phyloP scores from a whole-genome alignment of 805 yeast species.

The Tetrapisispora namnaoensis region DNA sequence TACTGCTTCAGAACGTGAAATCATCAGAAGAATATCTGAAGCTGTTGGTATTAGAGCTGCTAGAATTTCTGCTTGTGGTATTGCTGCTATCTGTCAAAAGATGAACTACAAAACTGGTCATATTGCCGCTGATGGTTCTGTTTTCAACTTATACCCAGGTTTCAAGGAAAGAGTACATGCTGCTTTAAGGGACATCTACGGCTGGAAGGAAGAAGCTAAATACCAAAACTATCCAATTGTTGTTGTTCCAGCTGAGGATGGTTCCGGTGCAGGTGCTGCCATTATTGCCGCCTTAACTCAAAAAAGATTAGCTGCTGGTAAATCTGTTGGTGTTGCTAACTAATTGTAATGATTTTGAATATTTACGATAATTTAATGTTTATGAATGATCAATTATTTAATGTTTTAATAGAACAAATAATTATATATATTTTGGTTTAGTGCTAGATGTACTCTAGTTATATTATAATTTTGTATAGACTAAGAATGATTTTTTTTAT shows the following conservation, averaged over 20 bases:
- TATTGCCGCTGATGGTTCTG: slow-evolving; percentile 97
- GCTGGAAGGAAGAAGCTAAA: slow-evolving; percentile 45
- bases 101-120: slow-evolving; percentile 67
- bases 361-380: slow-evolving; percentile 1
- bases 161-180: slow-evolving; percentile 83
- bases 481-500: neutral
- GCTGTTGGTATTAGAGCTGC: slow-evolving; percentile 88
- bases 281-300: slow-evolving; percentile 91
- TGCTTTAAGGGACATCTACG: slow-evolving; percentile 82
- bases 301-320: slow-evolving; percentile 61
- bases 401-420: neutral
- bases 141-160: slow-evolving; percentile 85
- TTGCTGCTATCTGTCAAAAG: slow-evolving; percentile 88
- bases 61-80: slow-evolving; percentile 86
- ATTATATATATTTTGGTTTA: neutral
- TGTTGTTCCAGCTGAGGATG: slow-evolving; percentile 92
- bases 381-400: slow-evolving; percentile 1
- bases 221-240: slow-evolving; percentile 58
- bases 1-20: slow-evolving; percentile 66
- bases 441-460: neutral
- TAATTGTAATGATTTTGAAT: slow-evolving; percentile 2
- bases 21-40: slow-evolving; percentile 75
- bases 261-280: slow-evolving; percentile 98
- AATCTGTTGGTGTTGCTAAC: slow-evolving; percentile 48
- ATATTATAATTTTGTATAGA: neutral